A percentile compares a stretch with the other conserved stretches of the same genome.
Conservation (phyloP, 805 yeast species). For the Cyberlindnera japonica region DNA sequence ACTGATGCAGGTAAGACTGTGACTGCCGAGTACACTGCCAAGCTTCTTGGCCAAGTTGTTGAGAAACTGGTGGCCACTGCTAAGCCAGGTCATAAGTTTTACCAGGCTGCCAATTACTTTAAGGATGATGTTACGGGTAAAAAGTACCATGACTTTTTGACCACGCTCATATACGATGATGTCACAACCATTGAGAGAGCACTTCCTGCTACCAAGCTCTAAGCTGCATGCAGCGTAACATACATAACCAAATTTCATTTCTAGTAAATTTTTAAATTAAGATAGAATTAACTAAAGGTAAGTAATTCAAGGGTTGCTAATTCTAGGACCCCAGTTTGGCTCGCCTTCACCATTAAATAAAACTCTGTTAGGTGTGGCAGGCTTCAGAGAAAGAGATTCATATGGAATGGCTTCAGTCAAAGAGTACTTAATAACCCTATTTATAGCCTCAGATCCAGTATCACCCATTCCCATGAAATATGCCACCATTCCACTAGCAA, state of each 20-base stretch:
- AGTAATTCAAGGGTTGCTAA: conserved; percentile 3
- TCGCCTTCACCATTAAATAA: conserved; percentile 37
- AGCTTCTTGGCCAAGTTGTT: conserved; percentile 60
- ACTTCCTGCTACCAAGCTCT: conserved; percentile 19
- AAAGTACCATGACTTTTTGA: conserved; percentile 72
- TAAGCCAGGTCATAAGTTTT: conserved; percentile 62
- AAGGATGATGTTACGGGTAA: conserved; percentile 70
- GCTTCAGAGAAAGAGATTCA: conserved; percentile 41
- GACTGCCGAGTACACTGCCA: conserved; percentile 55
- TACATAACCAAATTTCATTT: not conserved
- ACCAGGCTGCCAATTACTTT: conserved; percentile 65
- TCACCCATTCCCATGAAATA: conserved; percentile 41
- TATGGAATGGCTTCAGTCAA: conserved; percentile 46
- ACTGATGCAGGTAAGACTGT: conserved; percentile 56
- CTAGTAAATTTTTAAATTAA: too few species aligned
- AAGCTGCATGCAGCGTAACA: not conserved
- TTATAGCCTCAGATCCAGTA: conserved; percentile 32
- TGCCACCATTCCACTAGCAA: conserved; percentile 43
- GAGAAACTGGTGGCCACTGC: conserved; percentile 45
- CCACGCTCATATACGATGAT: conserved; percentile 73
- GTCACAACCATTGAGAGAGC: conserved; percentile 45
- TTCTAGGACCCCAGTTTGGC: conserved; percentile 23
- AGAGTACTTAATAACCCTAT: conserved; percentile 41
- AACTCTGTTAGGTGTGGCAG: conserved; percentile 59
- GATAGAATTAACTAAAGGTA: not conserved